A percentile compares a stretch with the other conserved stretches of the same genome.
These are phyloP conservation scores for Aspergillus olivimuriae DNA, from an alignment of 495 filamentous ascomycete genomes.

Conservation along the genomic window DNA sequence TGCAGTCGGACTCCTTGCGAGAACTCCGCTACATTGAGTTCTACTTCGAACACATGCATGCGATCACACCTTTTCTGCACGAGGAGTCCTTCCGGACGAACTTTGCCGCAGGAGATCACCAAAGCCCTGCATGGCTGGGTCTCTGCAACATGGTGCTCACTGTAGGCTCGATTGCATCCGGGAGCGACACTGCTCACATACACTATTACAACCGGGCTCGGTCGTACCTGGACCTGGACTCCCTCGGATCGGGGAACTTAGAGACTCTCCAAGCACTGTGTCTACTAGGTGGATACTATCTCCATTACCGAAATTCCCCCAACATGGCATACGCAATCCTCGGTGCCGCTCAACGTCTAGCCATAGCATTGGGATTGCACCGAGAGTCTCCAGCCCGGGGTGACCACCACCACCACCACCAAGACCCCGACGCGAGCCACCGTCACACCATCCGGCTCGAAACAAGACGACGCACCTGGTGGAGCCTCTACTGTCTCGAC, in stretches of 20 bases:
- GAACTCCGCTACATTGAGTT: slow-evolving; percentile 5
- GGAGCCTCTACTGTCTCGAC: slow-evolving; percentile 63
- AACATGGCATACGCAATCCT: slow-evolving; percentile 48
- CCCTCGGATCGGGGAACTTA: slow-evolving; percentile 58
- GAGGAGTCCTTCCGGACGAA: slow-evolving; percentile 6
- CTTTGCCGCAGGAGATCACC: slow-evolving; percentile 1
- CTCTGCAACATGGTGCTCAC: slow-evolving; percentile 8
- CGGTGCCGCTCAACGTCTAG: slow-evolving; percentile 60
- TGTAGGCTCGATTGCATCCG: slow-evolving; percentile 6
- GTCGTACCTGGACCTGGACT: slow-evolving; percentile 56
- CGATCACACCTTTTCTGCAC: slow-evolving; percentile 7
- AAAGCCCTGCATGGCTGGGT: slow-evolving; percentile 2
- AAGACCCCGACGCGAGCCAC: neutral
- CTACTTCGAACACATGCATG: slow-evolving; percentile 10
- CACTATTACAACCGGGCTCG: slow-evolving; percentile 58
- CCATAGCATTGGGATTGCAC: slow-evolving; percentile 57
- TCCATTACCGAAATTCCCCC: slow-evolving; percentile 65
- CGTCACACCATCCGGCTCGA: slow-evolving; percentile 27
- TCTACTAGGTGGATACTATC: slow-evolving; percentile 62
- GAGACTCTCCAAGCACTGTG: slow-evolving; percentile 60
- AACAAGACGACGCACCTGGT: slow-evolving; percentile 59
- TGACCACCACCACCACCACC: neutral
- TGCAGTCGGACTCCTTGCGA: slow-evolving; percentile 4
- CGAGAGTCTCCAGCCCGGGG: slow-evolving; percentile 39
- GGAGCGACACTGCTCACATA: slow-evolving; percentile 7